Conservation (phyloP, 2,329 filamentous ascomycete species). For the Fusarium tuaranense region DNA sequence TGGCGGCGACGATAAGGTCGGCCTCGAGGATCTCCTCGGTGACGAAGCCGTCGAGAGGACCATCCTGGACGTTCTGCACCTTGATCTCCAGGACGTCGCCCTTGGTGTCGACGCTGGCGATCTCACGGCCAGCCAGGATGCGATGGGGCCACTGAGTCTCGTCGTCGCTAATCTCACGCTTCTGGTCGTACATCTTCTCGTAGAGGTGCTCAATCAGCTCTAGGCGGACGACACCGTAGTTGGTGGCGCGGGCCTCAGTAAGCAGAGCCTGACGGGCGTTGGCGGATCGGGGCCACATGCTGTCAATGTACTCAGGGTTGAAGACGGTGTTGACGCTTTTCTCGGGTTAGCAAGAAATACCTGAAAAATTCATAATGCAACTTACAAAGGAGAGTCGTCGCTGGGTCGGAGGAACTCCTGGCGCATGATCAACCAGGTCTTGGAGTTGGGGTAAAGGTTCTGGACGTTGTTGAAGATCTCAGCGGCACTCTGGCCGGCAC, state of each 20-base stretch:
- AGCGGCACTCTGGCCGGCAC: constrained; percentile 91
- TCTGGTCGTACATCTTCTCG: constrained; percentile 88
- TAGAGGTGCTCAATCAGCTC: constrained; percentile 91
- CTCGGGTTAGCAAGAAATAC: constrained; percentile 40
- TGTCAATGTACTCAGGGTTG: constrained; percentile 86
- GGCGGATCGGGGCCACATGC: constrained; percentile 76
- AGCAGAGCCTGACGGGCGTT: constrained; percentile 71
- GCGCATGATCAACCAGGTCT: constrained; percentile 83
- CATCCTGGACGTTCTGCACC: constrained; percentile 61
- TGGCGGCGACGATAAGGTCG: constrained; percentile 87
- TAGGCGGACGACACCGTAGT: constrained; percentile 95
- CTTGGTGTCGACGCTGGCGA: constrained; percentile 70
- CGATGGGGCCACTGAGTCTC: constrained; percentile 84
- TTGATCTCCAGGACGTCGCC: constrained; percentile 68
- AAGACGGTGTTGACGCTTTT: constrained; percentile 93
- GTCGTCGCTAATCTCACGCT: constrained; percentile 74
- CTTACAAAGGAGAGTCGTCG: constrained; percentile 95
- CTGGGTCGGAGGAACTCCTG: constrained; percentile 87
- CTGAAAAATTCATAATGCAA: constrained; percentile 30
- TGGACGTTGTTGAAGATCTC: constrained; percentile 96
- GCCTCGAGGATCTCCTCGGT: constrained; percentile 74
- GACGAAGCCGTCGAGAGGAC: constrained; percentile 55
- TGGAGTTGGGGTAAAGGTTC: constrained; percentile 82
- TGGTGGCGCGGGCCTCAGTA: constrained; percentile 82
- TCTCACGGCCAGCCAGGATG: constrained; percentile 77